Base-by-base conservation (phyloP, 306 rosid species). In the Trifolium dubium region DNA sequence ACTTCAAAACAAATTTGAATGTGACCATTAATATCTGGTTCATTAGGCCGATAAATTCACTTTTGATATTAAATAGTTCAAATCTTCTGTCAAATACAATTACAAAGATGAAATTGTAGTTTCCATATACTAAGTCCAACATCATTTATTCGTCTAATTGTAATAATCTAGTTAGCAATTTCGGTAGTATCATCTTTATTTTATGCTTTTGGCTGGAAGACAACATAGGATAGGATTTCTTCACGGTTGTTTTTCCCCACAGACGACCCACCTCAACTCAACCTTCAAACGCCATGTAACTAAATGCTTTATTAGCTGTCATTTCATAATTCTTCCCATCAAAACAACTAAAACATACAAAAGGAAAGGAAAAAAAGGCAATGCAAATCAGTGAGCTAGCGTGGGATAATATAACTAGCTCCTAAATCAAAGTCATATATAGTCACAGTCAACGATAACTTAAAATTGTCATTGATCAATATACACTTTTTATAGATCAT, bases 341-440 rank as follows among this genome's bases (percentile, higher is more conserved):
- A 72, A 73, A 73, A 29, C 34, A n/a, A 19, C 12, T 51, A 6
- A 62, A 64, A 34, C 13, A 7, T 5, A 43, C 40, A 77, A 63
- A 14, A 61, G 0, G 44, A 44, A 41, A 28, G 28, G 6, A 14
- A 41, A 44, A 44, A 30, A 46, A 64, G 58, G 31, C 66, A 32
- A 11, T 43, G 74, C 53, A 77, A 85, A 83, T 81, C 79, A 75
- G 83, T 70, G 81, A 83, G n/a, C n/a, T n/a, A n/a, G 83, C 86
- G 80, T 67, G 58, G 64, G n/a, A 31, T 9, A 10, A 10, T 2
- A 15, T 50, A n/a, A 51, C 12, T 64, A 46, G 15, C 39, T 68
- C 64, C 54, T 43, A 39, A 2, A 37, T 37, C 40, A 37, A 7
- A 37, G 40, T 37, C 40, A 7, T 35, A n/a, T n/a, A n/a, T n/a